Base-by-base conservation (phyloP, 495 filamentous ascomycete genomes). In the Tuber melanosporum region DNA sequence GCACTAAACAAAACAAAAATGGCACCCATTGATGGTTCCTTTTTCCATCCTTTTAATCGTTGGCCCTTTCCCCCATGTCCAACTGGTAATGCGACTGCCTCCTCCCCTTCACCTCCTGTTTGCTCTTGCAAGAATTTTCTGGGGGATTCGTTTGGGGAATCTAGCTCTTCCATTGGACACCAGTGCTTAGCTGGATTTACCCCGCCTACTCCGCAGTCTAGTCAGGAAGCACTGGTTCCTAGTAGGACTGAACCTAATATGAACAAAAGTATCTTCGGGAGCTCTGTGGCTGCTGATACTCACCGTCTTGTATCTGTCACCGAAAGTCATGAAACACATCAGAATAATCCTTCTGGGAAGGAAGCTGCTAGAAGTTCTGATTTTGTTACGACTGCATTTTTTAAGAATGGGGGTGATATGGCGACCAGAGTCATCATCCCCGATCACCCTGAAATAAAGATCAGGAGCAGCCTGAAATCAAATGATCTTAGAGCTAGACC, bases 21-120 rank as follows among this genome's bases (percentile, higher is more conserved):
- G 79, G 74, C 79, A 66, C 76, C 78, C n/a, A 81, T 81, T 71
- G 78, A 80, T 43, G 71, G 41, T n/a, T 32, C 76, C 32, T 70
- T 77, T 62, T 80, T 78, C 73, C 82, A 82, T 66, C 78, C 81
- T 66, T 77, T 79, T 71, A 82, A 76, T 49, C 78, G 81, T 52
- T 83, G 81, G 81, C 81, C 81, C 5, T 83, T 83, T 71, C 76
- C 78, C 52, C 73, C 78, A 45, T 80, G 79, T 47, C 76, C 76
- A 44, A 72, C 77, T 72, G 76, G 78, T 5, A 72, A 71, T 62
- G 74, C 69, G 45, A 71, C 77, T 71, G 42, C 36, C 42, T 76
- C 78, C 69, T 26, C 81, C 39, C 73, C 75, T 41, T 79, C 81
- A 10, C 78, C 81, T 73, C 72, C 76, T 69, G 76, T 43, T 36